phyloP scores from a whole-genome alignment of 352 stramenopile species.

The Phytophthora macrochlamydospora region DNA sequence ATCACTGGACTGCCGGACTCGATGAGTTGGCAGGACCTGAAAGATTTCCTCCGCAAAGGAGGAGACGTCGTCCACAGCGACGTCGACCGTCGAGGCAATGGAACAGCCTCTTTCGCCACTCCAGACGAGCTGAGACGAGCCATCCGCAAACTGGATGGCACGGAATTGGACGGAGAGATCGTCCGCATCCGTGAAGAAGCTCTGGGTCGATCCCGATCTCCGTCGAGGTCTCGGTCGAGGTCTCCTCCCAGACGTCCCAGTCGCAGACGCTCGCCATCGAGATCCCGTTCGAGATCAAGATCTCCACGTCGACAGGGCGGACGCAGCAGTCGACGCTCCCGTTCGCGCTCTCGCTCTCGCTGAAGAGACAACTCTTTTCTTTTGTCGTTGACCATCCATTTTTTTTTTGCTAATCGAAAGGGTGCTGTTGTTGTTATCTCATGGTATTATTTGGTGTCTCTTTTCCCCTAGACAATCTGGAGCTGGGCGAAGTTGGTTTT shows the following conservation, averaged over 20 bases:
- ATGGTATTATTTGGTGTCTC: too few species aligned
- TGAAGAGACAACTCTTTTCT: neutral
- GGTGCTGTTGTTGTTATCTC: too few species aligned
- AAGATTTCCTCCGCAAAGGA: constrained; percentile 61
- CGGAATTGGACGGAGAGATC: constrained; percentile 50
- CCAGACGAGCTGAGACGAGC: constrained; percentile 60
- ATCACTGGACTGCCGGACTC: constrained; percentile 47
- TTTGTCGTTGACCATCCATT: too few species aligned
- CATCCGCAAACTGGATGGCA: constrained; percentile 56
- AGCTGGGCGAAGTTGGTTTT: too few species aligned
- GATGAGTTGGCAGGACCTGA: constrained; percentile 69
- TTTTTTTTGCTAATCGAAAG: too few species aligned
- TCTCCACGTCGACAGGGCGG: constrained; percentile 24
- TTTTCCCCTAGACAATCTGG: too few species aligned
- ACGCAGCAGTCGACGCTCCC: constrained; percentile 33
- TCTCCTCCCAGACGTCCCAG: constrained; percentile 18
- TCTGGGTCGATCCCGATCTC: constrained; percentile 10
- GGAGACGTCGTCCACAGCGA: constrained; percentile 72
- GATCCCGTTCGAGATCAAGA: constrained; percentile 13
- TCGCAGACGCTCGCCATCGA: constrained; percentile 19
- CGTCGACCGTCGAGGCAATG: constrained; percentile 69
- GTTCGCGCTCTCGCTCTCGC: constrained; percentile 43
- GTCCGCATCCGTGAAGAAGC: constrained; percentile 49
- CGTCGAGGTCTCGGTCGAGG: constrained; percentile 28
- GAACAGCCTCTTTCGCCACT: constrained; percentile 68